A percentile compares a stretch with the other conserved stretches of the same genome.
Evolutionary conservation across 2,329 filamentous ascomycete species (phyloP).

Genomic region (Coniella lustricola): DNA sequence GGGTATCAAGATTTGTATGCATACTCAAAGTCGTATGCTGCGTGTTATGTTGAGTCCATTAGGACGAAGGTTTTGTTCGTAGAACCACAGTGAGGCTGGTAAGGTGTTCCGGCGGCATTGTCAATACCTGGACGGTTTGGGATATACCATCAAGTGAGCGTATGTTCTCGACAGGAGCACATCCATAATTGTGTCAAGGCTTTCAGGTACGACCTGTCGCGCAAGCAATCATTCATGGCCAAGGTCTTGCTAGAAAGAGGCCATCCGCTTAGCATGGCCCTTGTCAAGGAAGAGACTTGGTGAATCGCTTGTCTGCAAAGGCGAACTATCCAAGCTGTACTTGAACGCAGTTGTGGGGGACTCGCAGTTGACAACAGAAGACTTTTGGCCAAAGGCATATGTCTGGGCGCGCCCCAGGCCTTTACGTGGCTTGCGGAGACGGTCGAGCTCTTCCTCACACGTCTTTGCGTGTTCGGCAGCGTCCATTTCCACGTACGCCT

Average conservation of each 20-base stretch:
- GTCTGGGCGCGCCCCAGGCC: conserved; percentile 85
- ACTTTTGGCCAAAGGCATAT: conserved; percentile 83
- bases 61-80: background rate
- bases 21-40: background rate
- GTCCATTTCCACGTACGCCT: conserved; percentile 95
- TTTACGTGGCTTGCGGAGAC: conserved; percentile 76
- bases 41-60: background rate
- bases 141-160: too few species aligned
- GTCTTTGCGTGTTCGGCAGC: conserved; percentile 85
- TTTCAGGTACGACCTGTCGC: background rate
- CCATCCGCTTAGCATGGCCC: conserved; percentile 53
- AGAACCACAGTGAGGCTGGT: background rate
- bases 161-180: too few species aligned
- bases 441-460: conserved; percentile 90
- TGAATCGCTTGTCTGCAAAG: conserved; percentile 36
- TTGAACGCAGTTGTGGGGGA: conserved; percentile 52
- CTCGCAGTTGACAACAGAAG: conserved; percentile 41
- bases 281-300: conserved; percentile 42
- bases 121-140: too few species aligned
- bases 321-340: conserved; percentile 32
- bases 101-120: too few species aligned
- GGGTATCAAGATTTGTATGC: conserved; percentile 2
- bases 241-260: conserved; percentile 38
- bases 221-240: background rate
- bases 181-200: too few species aligned